Conservation (phyloP, 2,329 filamentous ascomycete genomes). For the Scytalidium lignicola region DNA sequence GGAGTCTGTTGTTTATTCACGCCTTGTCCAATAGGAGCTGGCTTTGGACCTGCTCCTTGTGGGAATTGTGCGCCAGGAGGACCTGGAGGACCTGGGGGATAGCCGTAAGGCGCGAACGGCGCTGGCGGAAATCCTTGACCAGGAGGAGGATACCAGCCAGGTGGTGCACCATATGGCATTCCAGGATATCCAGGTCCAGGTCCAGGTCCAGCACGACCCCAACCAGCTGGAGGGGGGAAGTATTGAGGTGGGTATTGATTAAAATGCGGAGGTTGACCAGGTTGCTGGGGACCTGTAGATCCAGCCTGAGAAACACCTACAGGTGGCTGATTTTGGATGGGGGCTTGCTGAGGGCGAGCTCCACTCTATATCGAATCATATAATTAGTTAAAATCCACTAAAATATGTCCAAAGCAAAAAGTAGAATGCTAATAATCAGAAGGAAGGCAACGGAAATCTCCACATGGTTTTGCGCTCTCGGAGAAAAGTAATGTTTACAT, state of each 20-base stretch:
- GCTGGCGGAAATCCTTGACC: constrained; percentile 70
- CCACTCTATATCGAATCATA: constrained; percentile 38
- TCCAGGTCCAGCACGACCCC: constrained; percentile 50
- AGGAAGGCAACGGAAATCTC: constrained; percentile 99
- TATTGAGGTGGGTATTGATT: constrained; percentile 33
- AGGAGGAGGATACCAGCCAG: constrained; percentile 72
- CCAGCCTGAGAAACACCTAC: constrained; percentile 11
- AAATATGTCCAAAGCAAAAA: not conserved
- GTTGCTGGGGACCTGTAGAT: constrained; percentile 12
- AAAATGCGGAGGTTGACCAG: constrained; percentile 14
- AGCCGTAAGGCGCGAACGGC: constrained; percentile 40
- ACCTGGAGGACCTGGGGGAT: constrained; percentile 59
- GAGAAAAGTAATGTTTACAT: constrained; percentile 87
- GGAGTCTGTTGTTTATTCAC: constrained; percentile 43
- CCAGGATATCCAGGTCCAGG: constrained; percentile 66
- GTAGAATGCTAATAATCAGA: constrained; percentile 59
- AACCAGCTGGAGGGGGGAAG: constrained; percentile 41
- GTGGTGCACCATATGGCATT: constrained; percentile 72
- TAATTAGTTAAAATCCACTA: constrained; percentile 14
- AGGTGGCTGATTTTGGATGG: constrained; percentile 3
- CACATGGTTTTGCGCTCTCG: constrained; percentile 93
- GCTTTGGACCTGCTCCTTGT: constrained; percentile 29
- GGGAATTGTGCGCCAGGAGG: constrained; percentile 32
- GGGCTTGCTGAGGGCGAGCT: constrained; percentile 24
- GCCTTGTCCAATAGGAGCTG: constrained; percentile 46